Evolutionary conservation across 78 protist genomes (phyloP), one percentile per base, ranked within the genome.

Genomic region (Kipferlia bialata): DNA sequence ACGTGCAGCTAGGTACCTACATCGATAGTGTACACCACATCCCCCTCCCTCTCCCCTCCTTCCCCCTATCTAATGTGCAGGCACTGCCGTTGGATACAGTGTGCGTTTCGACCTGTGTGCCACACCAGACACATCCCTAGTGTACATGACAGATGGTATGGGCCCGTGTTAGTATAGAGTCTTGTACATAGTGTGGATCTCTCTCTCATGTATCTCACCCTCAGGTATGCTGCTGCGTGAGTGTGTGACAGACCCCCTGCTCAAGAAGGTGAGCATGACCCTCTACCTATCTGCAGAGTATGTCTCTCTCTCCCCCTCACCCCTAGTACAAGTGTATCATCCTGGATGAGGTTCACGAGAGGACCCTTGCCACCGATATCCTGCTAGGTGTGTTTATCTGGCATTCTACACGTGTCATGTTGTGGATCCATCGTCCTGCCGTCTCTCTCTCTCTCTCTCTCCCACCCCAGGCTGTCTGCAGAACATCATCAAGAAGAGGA

Each of bases 311-410:
- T n/a, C n/a, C n/a, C n/a, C n/a, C n/a, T n/a, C n/a, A n/a, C 28
- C 12, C 31, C 0, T 16, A 78, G 28, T 93, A 94, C 75, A 70
- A 87, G 18, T 85, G 57, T 1, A 76, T 96, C 59, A 32, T 96
- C 28, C 16, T 96, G 28, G 99, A 96, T 73, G 99, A 96, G 68
- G 98, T 98, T 10, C 98, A 96, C 66, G 89, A 87, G 66, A 2
- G 80, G 33, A 74, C 61, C 3, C 2, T 59, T 3, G 60, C 24
- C 66, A 73, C 76, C 29, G 74, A 53, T 28, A 2, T 56, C 41
- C 45, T 67, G 10, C 36, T 67, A 1, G 72, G 72, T 16, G 34
- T 67, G n/a, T n/a, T n/a, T n/a, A n/a, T n/a, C n/a, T n/a, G n/a
- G n/a, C n/a, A n/a, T n/a, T n/a, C n/a, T n/a, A n/a, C n/a, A n/a